phyloP scores from a whole-genome alignment of 805 yeast species.

The Clavispora asparagi region DNA sequence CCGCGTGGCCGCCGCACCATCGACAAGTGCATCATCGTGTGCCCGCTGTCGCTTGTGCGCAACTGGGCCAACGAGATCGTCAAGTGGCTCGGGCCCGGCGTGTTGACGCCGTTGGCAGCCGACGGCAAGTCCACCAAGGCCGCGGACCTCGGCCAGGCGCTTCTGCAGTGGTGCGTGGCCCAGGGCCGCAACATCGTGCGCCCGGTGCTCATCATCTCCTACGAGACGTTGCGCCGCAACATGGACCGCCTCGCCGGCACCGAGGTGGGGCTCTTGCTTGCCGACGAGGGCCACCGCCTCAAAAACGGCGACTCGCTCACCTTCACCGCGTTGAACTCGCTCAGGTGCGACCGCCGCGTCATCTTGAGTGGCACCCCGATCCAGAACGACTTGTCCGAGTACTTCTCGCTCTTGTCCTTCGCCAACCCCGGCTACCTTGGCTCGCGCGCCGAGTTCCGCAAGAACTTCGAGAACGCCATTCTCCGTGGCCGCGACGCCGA shows the following conservation, averaged over 20 bases:
- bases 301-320: conserved; percentile 85
- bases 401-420: conserved; percentile 82
- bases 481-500: conserved; percentile 84
- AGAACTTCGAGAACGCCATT: conserved; percentile 76
- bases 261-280: conserved; percentile 75
- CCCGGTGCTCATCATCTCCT: conserved; percentile 90
- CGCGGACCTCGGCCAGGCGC: conserved; percentile 59
- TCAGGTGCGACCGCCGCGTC: conserved; percentile 82
- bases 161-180: conserved; percentile 83
- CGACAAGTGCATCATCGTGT: conserved; percentile 85
- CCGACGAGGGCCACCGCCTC: conserved; percentile 40
- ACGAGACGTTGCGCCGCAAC: conserved; percentile 87
- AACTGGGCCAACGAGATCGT: conserved; percentile 97
- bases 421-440: conserved; percentile 95
- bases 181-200: conserved; percentile 83
- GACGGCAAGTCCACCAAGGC: conserved; percentile 85
- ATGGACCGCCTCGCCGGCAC: conserved; percentile 68
- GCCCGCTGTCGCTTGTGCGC: conserved; percentile 89
- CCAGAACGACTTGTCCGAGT: conserved; percentile 91
- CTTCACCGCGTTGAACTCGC: conserved; percentile 77
- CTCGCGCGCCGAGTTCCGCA: conserved; percentile 74
- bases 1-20: conserved; percentile 82
- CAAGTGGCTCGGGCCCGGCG: conserved; percentile 95
- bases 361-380: conserved; percentile 95
- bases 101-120: conserved; percentile 79